These are phyloP conservation scores for Mycosphaerella sp. DNA, from an alignment of 2,329 filamentous ascomycete genomes.

Conservation along the genomic window DNA sequence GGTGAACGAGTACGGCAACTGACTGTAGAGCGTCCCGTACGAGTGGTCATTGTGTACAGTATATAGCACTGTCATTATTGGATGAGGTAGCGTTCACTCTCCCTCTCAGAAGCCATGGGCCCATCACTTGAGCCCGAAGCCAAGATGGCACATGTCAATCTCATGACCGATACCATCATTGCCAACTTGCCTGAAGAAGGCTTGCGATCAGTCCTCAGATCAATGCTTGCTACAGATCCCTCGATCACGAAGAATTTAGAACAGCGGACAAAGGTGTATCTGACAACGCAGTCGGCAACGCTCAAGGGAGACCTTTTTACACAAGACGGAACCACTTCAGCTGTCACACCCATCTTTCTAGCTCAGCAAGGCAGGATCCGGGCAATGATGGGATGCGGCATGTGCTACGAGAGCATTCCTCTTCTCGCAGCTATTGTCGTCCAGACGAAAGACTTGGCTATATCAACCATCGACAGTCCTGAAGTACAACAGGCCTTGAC, in stretches of 20 bases:
- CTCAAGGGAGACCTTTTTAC: background rate
- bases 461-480: background rate
- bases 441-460: background rate
- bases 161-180: slow-evolving; percentile 20
- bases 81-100: no score
- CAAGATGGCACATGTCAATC: slow-evolving; percentile 21
- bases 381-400: slow-evolving; percentile 17
- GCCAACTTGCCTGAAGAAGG: slow-evolving; percentile 15
- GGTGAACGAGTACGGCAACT: no score
- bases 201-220: slow-evolving; percentile 14
- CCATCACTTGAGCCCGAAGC: background rate
- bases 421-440: slow-evolving; percentile 8
- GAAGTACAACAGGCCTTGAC: slow-evolving; percentile 1
- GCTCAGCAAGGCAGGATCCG: slow-evolving; percentile 10
- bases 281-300: slow-evolving; percentile 2
- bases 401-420: slow-evolving; percentile 15
- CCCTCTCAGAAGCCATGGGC: background rate
- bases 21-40: no score
- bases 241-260: slow-evolving; percentile 15
- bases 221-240: slow-evolving; percentile 17
- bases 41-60: no score
- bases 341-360: background rate
- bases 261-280: slow-evolving; percentile 8
- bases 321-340: background rate
- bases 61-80: no score